Percentiles rank a stretch among this genome's conserved stretches.
Conservation (phyloP, 2,329 filamentous ascomycete genomes). For the Sphaerulina populicola region DNA sequence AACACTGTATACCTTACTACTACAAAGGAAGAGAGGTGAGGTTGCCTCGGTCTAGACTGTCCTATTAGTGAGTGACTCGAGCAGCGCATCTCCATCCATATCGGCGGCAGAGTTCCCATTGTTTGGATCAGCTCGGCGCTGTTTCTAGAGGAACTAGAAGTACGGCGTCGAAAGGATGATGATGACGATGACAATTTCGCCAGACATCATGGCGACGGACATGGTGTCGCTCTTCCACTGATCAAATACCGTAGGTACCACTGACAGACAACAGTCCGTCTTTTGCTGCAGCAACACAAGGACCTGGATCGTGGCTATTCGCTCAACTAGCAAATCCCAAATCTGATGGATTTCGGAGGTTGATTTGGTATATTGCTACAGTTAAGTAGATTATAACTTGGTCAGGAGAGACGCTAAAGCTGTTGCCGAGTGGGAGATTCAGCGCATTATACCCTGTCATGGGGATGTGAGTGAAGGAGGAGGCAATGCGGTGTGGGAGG, state of each 20-base stretch:
- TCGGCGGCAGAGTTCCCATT: too few species aligned
- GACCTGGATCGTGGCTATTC: conserved; percentile 7
- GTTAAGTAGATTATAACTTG: conserved; percentile 8
- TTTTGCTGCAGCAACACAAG: conserved; percentile 5
- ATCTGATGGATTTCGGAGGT: conserved; percentile 9
- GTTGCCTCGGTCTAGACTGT: too few species aligned
- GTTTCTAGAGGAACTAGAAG: too few species aligned
- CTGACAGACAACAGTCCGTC: background rate
- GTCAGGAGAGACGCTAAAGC: conserved; percentile 13
- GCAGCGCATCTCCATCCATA: too few species aligned
- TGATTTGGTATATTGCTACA: conserved; percentile 16
- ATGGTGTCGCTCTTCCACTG: background rate
- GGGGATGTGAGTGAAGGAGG: conserved; percentile 12
- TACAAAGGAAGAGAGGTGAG: too few species aligned
- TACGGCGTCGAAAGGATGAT: conserved; percentile 1
- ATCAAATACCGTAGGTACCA: background rate
- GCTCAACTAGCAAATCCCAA: conserved; percentile 8
- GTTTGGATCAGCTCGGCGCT: too few species aligned
- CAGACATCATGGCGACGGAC: background rate
- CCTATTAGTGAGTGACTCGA: too few species aligned
- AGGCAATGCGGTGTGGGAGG: conserved; percentile 9
- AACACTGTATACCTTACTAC: too few species aligned
- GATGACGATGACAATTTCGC: conserved; percentile 1
- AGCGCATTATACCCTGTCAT: conserved; percentile 13
- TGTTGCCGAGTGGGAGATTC: conserved; percentile 12